A percentile compares a stretch with the other conserved stretches of the same genome.
Conservation (phyloP, 371 early-diverging fungal genomes). For the Mucor mucedo region DNA sequence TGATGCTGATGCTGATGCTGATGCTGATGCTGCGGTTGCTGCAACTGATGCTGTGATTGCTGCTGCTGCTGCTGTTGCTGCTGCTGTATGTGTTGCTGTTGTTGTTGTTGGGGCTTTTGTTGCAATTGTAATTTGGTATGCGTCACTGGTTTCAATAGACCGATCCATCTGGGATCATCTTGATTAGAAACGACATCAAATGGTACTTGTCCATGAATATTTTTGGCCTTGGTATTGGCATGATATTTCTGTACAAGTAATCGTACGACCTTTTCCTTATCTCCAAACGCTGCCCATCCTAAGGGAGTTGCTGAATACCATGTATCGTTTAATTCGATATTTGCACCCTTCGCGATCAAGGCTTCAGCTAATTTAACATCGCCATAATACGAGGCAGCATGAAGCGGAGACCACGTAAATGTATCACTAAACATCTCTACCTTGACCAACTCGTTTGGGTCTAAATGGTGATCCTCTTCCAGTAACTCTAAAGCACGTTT, state of each 20-base stretch:
- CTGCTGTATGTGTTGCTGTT: no score
- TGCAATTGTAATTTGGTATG: slow-evolving; percentile 6
- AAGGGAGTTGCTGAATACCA: slow-evolving; percentile 87
- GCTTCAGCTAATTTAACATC: slow-evolving; percentile 64
- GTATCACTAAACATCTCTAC: slow-evolving; percentile 67
- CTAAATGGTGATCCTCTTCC: slow-evolving; percentile 39
- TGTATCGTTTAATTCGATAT: slow-evolving; percentile 84
- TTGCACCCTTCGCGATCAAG: slow-evolving; percentile 76
- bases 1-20: slow-evolving; percentile 2
- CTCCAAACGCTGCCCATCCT: slow-evolving; percentile 92
- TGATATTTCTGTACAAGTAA: slow-evolving; percentile 69
- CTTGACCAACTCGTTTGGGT: slow-evolving; percentile 59
- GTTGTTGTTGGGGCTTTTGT: slow-evolving; percentile 8
- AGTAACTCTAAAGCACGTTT: slow-evolving; percentile 41
- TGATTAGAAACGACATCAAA: slow-evolving; percentile 72
- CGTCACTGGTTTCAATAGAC: slow-evolving; percentile 31
- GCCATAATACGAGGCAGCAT: slow-evolving; percentile 87
- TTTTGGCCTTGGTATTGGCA: slow-evolving; percentile 69
- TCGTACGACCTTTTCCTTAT: slow-evolving; percentile 50
- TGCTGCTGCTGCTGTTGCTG: slow-evolving; percentile 6
- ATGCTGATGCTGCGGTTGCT: not conserved
- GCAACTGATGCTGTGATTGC: slow-evolving; percentile 4
- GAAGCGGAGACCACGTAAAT: slow-evolving; percentile 89
- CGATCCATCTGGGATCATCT: slow-evolving; percentile 66
- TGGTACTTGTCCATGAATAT: slow-evolving; percentile 73